Conservation (phyloP, 2,329 filamentous ascomycete species). For the Xylaria sp. region DNA sequence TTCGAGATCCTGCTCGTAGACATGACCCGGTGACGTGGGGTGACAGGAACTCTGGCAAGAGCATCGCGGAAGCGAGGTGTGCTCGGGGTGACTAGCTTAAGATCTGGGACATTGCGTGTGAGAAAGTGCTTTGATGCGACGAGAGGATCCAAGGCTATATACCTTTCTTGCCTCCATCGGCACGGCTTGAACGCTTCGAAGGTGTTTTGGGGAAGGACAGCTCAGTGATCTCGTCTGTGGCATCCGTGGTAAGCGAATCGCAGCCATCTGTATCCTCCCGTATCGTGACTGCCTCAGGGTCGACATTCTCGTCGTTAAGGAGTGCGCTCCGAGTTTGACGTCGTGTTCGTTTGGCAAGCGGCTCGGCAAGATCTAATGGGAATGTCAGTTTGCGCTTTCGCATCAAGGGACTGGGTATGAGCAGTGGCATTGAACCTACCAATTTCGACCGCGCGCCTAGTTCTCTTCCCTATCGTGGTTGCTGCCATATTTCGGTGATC, state of each 20-base stretch:
- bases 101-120: constrained; percentile 30
- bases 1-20: constrained; percentile 76
- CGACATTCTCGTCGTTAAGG: constrained; percentile 72
- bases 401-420: background rate
- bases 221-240: constrained; percentile 45
- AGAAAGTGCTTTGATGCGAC: background rate
- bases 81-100: constrained; percentile 68
- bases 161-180: constrained; percentile 31
- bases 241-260: constrained; percentile 40
- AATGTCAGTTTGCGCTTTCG: constrained; percentile 32
- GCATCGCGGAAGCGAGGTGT: constrained; percentile 83
- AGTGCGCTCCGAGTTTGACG: constrained; percentile 48
- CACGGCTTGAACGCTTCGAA: constrained; percentile 27
- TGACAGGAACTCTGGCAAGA: constrained; percentile 72
- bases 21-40: constrained; percentile 83
- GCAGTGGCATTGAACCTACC: constrained; percentile 40
- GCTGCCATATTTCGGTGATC: constrained; percentile 33
- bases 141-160: background rate
- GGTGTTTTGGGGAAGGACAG: constrained; percentile 35
- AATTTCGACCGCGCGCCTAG: constrained; percentile 45
- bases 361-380: constrained; percentile 36
- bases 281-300: constrained; percentile 54
- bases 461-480: constrained; percentile 54
- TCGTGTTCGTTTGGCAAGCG: constrained; percentile 54
- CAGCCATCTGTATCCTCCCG: constrained; percentile 49